Evolutionary conservation across 768 basidiomycete species (phyloP), one percentile per base, ranked within the genome.

Genomic region (Botryobasidium botryosum): DNA sequence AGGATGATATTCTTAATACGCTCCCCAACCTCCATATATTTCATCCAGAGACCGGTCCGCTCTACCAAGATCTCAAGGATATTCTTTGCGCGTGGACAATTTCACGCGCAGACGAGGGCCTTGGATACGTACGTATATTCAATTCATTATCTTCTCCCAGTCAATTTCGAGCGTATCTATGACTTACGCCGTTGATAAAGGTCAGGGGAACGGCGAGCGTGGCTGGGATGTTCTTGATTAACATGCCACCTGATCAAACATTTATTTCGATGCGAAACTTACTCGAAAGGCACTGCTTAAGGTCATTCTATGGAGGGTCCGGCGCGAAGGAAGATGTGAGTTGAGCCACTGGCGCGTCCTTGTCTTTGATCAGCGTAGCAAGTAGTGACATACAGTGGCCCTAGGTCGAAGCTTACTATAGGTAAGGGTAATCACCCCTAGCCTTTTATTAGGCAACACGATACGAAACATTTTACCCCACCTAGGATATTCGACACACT

Each of bases 371-470:
- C 40, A 20, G 48, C 40, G 27, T n/a, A 35, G n/a, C n/a, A n/a
- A n/a, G n/a, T n/a, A n/a, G n/a, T n/a, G n/a, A n/a, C n/a, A n/a
- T n/a, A n/a, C n/a, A n/a, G n/a, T 27, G 12, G 21, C 20, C 2
- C 3, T 58, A 88, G 87, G 75, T 84, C 42, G 86, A 90, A 59
- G 87, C 83, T 4, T 91, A 91, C 60, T 88, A 85, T 62, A 74
- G 87, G 84, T 86, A 54, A 55, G 56, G 43, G 48, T 49, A 35
- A 15, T 38, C 20, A 8, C 15, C 43, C 41, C 13, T 28, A 36
- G 8, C 37, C 39, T 26, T 43, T 10, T 24, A 10, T 42, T 2
- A 37, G 47, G 5, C 10, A 33, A 8, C 17, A 33, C 8, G 10
- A 17, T 33, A 8, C 12, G 18, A 26, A 23, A 40, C 13, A 61